phyloP scores from a whole-genome alignment of 2,329 filamentous ascomycete species.

The Monosporascus sp. region DNA sequence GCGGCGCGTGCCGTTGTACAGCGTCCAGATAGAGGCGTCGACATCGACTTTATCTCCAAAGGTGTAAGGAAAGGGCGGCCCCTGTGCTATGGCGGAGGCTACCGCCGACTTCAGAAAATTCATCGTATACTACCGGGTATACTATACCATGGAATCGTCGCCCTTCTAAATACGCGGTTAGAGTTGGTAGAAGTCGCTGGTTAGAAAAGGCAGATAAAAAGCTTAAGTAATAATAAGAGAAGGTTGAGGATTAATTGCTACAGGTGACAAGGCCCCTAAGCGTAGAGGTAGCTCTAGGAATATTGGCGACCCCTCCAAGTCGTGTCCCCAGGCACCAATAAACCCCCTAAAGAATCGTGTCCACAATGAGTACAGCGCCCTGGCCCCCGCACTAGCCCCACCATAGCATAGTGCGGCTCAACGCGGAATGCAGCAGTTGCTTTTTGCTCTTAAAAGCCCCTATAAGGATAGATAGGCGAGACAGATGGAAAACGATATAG shows the following conservation, averaged over 20 bases:
- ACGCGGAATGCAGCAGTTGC: no score
- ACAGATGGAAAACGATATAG: no score
- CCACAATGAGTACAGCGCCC: background rate
- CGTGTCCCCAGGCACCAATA: background rate
- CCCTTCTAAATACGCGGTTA: background rate
- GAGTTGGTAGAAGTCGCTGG: background rate
- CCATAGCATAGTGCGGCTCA: conserved; percentile 1
- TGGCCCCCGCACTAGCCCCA: conserved; percentile 15
- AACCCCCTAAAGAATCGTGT: background rate
- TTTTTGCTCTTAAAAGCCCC: no score
- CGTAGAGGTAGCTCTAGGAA: no score
- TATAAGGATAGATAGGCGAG: no score
- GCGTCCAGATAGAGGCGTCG: conserved; percentile 91
- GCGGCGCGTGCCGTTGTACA: conserved; percentile 89
- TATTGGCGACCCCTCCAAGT: background rate
- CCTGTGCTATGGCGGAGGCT: conserved; percentile 92
- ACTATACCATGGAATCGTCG: background rate
- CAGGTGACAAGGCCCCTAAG: no score
- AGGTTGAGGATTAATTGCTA: no score
- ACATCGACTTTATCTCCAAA: conserved; percentile 92
- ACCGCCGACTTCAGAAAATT: conserved; percentile 98
- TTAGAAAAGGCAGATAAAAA: no score
- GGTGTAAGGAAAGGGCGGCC: conserved; percentile 84
- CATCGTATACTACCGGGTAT: conserved; percentile 48
- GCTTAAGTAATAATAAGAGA: no score